phyloP scores from a whole-genome alignment of 2,329 filamentous ascomycete genomes.

The Colletotrichum falcatum region DNA sequence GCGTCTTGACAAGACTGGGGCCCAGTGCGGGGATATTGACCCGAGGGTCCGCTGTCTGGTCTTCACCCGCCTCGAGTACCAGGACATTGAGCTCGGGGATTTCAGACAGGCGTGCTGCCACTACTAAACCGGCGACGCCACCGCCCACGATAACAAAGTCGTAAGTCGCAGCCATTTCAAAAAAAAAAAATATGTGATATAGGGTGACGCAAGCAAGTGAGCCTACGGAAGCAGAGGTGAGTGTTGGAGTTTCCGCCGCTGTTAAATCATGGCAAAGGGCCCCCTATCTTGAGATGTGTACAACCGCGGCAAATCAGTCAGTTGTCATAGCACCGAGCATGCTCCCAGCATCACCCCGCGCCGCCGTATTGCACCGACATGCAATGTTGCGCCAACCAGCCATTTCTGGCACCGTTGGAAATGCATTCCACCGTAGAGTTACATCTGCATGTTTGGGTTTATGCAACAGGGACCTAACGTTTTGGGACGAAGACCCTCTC shows the following conservation, averaged over 20 bases:
- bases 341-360: conserved; percentile 29
- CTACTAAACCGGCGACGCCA: conserved; percentile 39
- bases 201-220: conserved; percentile 3
- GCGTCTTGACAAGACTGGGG: conserved; percentile 44
- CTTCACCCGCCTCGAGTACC: conserved; percentile 48
- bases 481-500: conserved; percentile 30
- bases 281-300: conserved; percentile 4
- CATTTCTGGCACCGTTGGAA: conserved; percentile 31
- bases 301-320: conserved; percentile 16
- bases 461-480: conserved; percentile 27
- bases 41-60: conserved; percentile 45
- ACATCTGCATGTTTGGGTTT: conserved; percentile 22
- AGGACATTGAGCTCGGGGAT: conserved; percentile 42
- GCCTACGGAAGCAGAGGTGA: not conserved
- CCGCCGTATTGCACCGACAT: conserved; percentile 20
- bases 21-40: conserved; percentile 46
- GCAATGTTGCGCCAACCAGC: conserved; percentile 10
- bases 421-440: conserved; percentile 33
- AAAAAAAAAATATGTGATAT: conserved; percentile 4
- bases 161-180: conserved; percentile 42
- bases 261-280: conserved; percentile 33
- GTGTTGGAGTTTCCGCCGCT: conserved; percentile 14
- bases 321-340: conserved; percentile 5
- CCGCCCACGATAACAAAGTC: conserved; percentile 41
- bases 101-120: conserved; percentile 41